phyloP scores from a whole-genome alignment of 192 early-diverging fungal genomes.

The Phycomyces nitens region DNA sequence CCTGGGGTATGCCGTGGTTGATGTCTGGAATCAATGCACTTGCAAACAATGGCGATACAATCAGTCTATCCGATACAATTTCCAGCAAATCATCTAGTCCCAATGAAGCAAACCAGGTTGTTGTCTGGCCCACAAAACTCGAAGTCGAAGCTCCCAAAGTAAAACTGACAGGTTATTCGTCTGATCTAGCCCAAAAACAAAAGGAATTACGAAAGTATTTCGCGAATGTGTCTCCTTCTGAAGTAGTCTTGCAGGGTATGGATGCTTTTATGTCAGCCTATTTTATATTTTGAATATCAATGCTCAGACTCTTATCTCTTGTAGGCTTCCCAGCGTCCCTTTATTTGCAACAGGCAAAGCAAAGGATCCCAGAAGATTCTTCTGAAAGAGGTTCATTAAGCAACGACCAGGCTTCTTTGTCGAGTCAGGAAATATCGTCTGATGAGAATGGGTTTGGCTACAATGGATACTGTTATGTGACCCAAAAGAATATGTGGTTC shows the following conservation, averaged over 20 bases:
- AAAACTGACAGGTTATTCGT: slow-evolving; percentile 8
- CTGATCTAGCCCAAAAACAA: slow-evolving; percentile 2
- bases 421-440: background rate
- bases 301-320: background rate
- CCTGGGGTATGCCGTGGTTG: slow-evolving; percentile 38
- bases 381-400: background rate
- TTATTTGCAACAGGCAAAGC: background rate
- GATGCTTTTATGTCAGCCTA: slow-evolving; percentile 28
- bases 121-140: slow-evolving; percentile 31
- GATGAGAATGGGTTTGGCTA: slow-evolving; percentile 18
- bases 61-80: background rate
- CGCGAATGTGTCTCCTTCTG: slow-evolving; percentile 8
- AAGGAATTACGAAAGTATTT: slow-evolving; percentile 27
- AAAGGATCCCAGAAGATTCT: background rate
- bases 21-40: slow-evolving; percentile 20
- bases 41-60: slow-evolving; percentile 7
- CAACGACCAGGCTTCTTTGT: background rate
- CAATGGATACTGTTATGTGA: slow-evolving; percentile 52
- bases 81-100: background rate
- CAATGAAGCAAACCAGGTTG: background rate
- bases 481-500: slow-evolving; percentile 60
- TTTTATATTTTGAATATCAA: slow-evolving; percentile 24
- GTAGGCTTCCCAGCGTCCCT: slow-evolving; percentile 1
- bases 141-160: slow-evolving; percentile 19
- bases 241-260: slow-evolving; percentile 35